A percentile compares a stretch with the other conserved stretches of the same genome.
Evolutionary conservation across 306 rosid species (phyloP).

Genomic region (Castanea crenata): DNA sequence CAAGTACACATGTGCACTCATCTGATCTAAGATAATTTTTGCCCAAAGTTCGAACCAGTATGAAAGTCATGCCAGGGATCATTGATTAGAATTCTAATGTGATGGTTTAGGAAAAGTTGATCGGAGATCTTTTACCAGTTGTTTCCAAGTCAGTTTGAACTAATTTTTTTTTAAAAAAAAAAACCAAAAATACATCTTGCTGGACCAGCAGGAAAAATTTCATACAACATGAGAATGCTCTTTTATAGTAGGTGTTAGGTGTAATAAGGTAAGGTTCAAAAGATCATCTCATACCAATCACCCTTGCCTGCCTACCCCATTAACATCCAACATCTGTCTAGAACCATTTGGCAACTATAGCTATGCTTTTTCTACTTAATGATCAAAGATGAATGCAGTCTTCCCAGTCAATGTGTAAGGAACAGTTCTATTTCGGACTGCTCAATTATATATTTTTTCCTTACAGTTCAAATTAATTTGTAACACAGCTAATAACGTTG

Average conservation of each 20-base stretch:
- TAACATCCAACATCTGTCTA: background rate
- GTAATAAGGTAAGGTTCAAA: background rate
- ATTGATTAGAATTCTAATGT: background rate
- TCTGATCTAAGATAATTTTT: background rate
- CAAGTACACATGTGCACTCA: background rate
- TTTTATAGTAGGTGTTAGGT: too few species aligned
- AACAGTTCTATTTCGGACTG: background rate
- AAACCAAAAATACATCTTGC: background rate
- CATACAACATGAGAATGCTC: too few species aligned
- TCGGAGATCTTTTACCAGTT: background rate
- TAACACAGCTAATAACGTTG: background rate
- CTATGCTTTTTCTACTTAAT: background rate
- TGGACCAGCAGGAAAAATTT: background rate
- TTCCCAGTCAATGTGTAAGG: background rate
- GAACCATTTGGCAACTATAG: background rate
- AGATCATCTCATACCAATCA: background rate
- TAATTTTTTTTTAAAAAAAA: too few species aligned
- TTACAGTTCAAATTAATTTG: background rate
- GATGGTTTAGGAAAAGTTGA: background rate
- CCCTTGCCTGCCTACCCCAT: background rate
- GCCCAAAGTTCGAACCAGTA: background rate
- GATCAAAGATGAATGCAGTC: background rate
- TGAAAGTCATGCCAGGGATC: background rate
- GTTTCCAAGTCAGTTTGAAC: background rate
- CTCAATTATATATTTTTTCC: background rate